Percentiles rank a stretch among this genome's conserved stretches.
phyloP scores from a whole-genome alignment of 2,329 filamentous ascomycete genomes.

The Boeremia lycopersici region DNA sequence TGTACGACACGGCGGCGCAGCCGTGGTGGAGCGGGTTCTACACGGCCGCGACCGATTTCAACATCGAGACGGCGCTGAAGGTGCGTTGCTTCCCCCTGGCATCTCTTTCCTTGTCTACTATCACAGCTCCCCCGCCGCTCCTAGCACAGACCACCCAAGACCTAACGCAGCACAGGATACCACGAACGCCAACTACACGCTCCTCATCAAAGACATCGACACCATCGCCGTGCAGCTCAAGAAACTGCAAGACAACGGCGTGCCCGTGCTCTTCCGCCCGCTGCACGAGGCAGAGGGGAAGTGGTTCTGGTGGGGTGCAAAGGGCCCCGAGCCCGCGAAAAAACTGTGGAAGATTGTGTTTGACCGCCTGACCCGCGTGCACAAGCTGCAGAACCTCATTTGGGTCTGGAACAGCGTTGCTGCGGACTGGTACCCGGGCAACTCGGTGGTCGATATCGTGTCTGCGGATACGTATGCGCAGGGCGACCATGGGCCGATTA shows the following conservation, averaged over 20 bases:
- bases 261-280: conserved; percentile 56
- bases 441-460: conserved; percentile 54
- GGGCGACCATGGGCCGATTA: conserved; percentile 53
- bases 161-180: conserved; percentile 36
- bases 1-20: conserved; percentile 55
- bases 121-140: too few relatives aligned
- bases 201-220: conserved; percentile 56
- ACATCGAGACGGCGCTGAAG: conserved; percentile 51
- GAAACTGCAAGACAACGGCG: conserved; percentile 51
- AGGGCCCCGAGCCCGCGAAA: conserved; percentile 54
- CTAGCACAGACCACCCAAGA: too few relatives aligned
- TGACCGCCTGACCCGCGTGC: conserved; percentile 53
- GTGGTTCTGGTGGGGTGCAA: conserved; percentile 61
- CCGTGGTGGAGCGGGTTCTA: conserved; percentile 60
- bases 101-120: neutral
- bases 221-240: conserved; percentile 56
- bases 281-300: conserved; percentile 58
- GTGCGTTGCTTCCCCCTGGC: neutral
- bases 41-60: conserved; percentile 57
- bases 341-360: conserved; percentile 54
- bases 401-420: conserved; percentile 59
- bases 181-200: conserved; percentile 55
- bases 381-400: conserved; percentile 55
- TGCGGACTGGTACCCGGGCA: conserved; percentile 56
- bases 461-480: conserved; percentile 55